Conservation (phyloP, 345 rosid species). For the Microthlaspi erraticum region DNA sequence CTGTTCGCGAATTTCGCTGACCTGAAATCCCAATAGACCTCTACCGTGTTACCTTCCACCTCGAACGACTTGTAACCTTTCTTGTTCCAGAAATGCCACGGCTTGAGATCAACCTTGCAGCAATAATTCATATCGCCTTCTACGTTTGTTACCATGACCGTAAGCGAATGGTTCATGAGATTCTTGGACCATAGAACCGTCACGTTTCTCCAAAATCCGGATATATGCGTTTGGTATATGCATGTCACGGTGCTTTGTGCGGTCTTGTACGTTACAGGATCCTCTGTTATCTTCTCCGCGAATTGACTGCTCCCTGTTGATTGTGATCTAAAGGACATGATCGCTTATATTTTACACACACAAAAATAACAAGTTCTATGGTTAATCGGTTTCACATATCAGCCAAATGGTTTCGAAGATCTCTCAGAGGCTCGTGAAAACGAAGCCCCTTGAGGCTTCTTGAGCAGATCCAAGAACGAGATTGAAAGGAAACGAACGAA, state of each 20-base stretch:
- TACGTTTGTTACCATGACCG: constrained; percentile 58
- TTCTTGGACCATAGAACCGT: constrained; percentile 77
- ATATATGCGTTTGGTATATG: constrained; percentile 67
- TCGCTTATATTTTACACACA: constrained; percentile 18
- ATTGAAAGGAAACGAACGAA: constrained; percentile 5
- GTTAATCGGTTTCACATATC: constrained; percentile 26
- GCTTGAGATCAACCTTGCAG: constrained; percentile 81
- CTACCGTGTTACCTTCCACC: constrained; percentile 65
- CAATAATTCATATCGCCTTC: constrained; percentile 58
- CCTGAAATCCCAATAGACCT: constrained; percentile 80
- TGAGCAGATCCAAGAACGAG: constrained; percentile 2
- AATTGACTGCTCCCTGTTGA: constrained; percentile 37
- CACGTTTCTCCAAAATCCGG: constrained; percentile 63
- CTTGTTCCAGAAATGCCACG: constrained; percentile 91
- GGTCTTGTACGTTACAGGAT: constrained; percentile 55
- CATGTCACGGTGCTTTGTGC: constrained; percentile 79
- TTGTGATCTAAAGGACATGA: constrained; percentile 43
- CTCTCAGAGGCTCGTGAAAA: constrained; percentile 22
- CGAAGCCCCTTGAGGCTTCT: constrained; percentile 7
- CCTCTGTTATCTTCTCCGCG: constrained; percentile 63
- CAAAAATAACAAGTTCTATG: constrained; percentile 5
- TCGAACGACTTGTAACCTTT: constrained; percentile 70
- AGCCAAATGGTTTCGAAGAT: constrained; percentile 7
- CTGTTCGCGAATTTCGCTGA: constrained; percentile 80
- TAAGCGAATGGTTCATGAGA: constrained; percentile 69